A percentile compares a stretch with the other conserved stretches of the same genome.
phyloP scores from a whole-genome alignment of 306 rosid genomes.

The Carpinus fangiana region DNA sequence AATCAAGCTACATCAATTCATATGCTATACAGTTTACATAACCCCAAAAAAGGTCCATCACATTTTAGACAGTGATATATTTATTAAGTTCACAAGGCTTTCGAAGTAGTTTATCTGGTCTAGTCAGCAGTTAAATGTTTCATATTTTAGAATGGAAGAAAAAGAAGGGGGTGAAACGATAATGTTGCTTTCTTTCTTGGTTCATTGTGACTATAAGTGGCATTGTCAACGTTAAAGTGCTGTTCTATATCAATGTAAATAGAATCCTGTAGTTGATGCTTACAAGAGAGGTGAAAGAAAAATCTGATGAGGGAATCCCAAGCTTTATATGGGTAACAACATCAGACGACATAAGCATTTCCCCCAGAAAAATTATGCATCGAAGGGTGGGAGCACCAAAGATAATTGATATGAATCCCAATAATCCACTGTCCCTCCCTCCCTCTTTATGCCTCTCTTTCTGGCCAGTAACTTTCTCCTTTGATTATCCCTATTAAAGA shows the following conservation, averaged over 20 bases:
- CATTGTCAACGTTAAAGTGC: conserved; percentile 15
- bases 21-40: background rate
- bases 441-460: conserved; percentile 5
- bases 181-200: background rate
- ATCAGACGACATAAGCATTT: conserved; percentile 48
- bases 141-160: no score
- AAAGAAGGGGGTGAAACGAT: background rate
- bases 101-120: background rate
- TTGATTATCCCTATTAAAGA: conserved; percentile 38
- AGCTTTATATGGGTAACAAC: conserved; percentile 44
- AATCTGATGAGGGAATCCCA: conserved; percentile 43
- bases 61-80: background rate
- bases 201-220: background rate
- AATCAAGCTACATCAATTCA: background rate
- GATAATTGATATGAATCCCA: conserved; percentile 34
- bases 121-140: background rate
- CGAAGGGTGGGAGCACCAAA: conserved; percentile 41
- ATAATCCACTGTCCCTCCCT: conserved; percentile 35
- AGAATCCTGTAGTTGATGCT: conserved; percentile 23
- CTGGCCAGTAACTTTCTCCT: conserved; percentile 6
- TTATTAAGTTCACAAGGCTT: background rate
- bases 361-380: conserved; percentile 47
- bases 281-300: conserved; percentile 23
- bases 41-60: background rate
- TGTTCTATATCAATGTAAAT: conserved; percentile 1